phyloP scores from a whole-genome alignment of 257 asterid genomes.

The Eustoma russellianum region DNA sequence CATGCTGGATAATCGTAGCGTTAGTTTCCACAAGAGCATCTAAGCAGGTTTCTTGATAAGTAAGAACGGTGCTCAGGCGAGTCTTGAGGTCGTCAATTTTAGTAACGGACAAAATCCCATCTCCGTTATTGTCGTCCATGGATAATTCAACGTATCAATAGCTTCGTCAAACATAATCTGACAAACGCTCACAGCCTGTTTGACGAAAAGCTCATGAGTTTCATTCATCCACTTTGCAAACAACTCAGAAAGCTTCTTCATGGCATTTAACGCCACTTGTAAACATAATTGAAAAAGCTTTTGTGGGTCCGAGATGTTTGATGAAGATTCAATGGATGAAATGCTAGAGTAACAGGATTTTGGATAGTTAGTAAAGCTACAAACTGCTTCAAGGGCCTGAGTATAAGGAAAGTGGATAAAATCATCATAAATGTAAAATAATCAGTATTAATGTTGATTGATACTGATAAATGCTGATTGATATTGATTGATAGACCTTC shows the following conservation, averaged over 20 bases:
- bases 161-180: conserved; percentile 48
- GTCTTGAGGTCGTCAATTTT: conserved; percentile 42
- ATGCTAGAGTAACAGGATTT: conserved; percentile 42
- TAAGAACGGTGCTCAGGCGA: conserved; percentile 59
- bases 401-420: no score
- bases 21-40: conserved; percentile 57
- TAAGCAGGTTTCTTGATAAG: conserved; percentile 66
- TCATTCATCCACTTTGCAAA: conserved; percentile 27
- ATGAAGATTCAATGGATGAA: conserved; percentile 18
- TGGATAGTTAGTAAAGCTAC: conserved; percentile 45
- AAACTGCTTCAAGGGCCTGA: conserved; percentile 46
- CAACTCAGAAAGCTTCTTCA: conserved; percentile 21
- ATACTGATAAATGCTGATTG: no score
- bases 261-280: conserved; percentile 27
- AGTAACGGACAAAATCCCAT: conserved; percentile 2
- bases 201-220: conserved; percentile 21
- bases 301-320: conserved; percentile 44
- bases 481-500: no score
- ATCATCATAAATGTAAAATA: no score
- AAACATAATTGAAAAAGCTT: conserved; percentile 46
- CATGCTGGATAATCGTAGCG: conserved; percentile 30
- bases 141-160: conserved; percentile 30
- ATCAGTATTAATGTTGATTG: no score
- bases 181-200: conserved; percentile 48
- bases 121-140: conserved; percentile 9